A percentile compares a stretch with the other conserved stretches of the same genome.
phyloP scores from a whole-genome alignment of 108 stramenopile species.

The Bacterosira constricta region DNA sequence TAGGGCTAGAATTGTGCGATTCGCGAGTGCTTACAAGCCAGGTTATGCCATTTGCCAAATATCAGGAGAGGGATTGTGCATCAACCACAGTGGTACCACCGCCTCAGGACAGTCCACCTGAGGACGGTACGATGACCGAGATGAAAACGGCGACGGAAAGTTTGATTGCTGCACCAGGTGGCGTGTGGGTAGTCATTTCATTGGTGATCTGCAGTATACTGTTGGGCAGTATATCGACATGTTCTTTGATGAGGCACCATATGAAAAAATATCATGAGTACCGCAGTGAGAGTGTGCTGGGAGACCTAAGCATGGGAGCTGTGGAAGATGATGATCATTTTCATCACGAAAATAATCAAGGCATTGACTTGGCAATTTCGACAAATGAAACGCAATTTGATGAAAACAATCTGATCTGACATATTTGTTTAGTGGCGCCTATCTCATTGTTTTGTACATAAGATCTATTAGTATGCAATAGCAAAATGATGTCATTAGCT shows the following conservation, averaged over 20 bases:
- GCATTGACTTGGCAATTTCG: slow-evolving; percentile 16
- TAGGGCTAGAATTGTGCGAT: slow-evolving; percentile 67
- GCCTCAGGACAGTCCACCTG: neutral
- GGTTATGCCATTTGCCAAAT: slow-evolving; percentile 54
- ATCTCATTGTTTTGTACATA: neutral
- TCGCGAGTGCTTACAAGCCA: slow-evolving; percentile 35
- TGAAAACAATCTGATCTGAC: slow-evolving; percentile 18
- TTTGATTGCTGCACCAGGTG: slow-evolving; percentile 19
- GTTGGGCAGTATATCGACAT: slow-evolving; percentile 27
- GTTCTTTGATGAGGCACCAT: slow-evolving; percentile 12
- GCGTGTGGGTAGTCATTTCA: neutral
- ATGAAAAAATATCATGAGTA: slow-evolving; percentile 13
- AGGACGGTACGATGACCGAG: slow-evolving; percentile 15
- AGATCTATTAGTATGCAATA: neutral
- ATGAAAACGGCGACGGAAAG: slow-evolving; percentile 15
- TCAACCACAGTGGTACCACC: neutral
- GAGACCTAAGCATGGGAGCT: slow-evolving; percentile 31
- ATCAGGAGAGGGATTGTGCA: slow-evolving; percentile 46
- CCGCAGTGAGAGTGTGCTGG: neutral
- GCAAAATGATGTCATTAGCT: no score
- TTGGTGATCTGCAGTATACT: slow-evolving; percentile 15
- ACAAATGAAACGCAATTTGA: neutral
- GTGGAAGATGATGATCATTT: slow-evolving; percentile 10
- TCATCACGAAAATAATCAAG: neutral
- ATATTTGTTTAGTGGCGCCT: no score